A percentile compares a stretch with the other conserved stretches of the same genome.
Conservation (phyloP, 148 eudicot species). For the Fagopyrum tataricum region DNA sequence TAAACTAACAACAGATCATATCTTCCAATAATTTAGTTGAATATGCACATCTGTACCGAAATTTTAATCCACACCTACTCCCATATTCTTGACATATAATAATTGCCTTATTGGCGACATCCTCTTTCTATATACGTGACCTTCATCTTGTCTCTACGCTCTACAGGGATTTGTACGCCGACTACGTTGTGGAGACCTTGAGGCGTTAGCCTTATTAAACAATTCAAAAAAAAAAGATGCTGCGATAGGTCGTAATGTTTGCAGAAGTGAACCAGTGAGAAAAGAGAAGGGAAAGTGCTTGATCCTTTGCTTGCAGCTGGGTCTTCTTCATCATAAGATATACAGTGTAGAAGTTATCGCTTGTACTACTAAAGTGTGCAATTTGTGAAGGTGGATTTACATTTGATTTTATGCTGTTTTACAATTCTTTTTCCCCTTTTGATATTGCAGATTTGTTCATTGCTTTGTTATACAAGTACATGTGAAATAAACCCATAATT, state of each 20-base stretch:
- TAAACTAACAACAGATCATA: too few relatives aligned
- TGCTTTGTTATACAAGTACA: neutral
- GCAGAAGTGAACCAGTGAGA: neutral
- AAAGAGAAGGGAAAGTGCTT: neutral
- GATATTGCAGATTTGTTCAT: neutral
- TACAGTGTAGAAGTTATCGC: neutral
- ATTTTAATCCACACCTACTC: too few relatives aligned
- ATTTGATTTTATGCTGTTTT: neutral
- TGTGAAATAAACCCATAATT: neutral
- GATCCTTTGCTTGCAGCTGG: neutral
- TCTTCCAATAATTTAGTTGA: too few relatives aligned
- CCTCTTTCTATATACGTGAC: neutral
- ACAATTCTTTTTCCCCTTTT: neutral
- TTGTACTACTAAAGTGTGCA: neutral
- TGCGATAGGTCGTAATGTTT: neutral
- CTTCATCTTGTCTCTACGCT: neutral
- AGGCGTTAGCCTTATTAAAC: slow-evolving; percentile 25
- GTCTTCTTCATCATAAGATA: neutral
- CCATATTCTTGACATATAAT: too few relatives aligned
- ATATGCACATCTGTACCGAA: too few relatives aligned
- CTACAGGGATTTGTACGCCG: slow-evolving; percentile 46
- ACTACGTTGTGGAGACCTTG: slow-evolving; percentile 44
- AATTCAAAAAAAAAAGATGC: neutral
- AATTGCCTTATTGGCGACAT: too few relatives aligned
- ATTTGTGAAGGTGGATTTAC: slow-evolving; percentile 3